phyloP scores from a whole-genome alignment of 495 filamentous ascomycete genomes.

The Haplographium delicatum region DNA sequence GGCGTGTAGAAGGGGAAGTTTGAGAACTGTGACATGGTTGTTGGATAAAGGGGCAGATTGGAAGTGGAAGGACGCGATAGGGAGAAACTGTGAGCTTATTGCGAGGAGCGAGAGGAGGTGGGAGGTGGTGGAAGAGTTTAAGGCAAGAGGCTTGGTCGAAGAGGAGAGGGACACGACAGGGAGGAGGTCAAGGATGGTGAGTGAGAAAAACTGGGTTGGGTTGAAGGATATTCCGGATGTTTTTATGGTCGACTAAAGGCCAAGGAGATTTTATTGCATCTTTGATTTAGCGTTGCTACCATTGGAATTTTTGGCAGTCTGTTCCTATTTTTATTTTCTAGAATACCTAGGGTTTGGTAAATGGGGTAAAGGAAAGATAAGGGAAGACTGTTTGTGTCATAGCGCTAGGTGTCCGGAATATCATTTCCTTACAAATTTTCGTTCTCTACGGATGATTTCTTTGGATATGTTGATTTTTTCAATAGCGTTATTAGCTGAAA shows the following conservation, averaged over 20 bases:
- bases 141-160: neutral
- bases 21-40: neutral
- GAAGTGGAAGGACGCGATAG: neutral
- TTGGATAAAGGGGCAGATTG: neutral
- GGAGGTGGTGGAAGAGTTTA: neutral
- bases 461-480: too few relatives aligned
- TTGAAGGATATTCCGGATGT: neutral
- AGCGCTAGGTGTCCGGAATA: too few relatives aligned
- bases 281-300: too few relatives aligned
- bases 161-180: neutral
- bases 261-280: too few relatives aligned
- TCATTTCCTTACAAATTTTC: too few relatives aligned
- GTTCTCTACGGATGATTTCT: too few relatives aligned
- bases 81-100: neutral
- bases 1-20: neutral
- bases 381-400: too few relatives aligned
- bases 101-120: neutral
- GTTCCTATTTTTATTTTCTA: too few relatives aligned
- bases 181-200: neutral
- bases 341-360: too few relatives aligned
- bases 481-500: too few relatives aligned
- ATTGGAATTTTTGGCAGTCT: too few relatives aligned
- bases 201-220: conserved; percentile 3
- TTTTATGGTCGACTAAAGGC: conserved; percentile 1
- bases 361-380: too few relatives aligned